Base-by-base conservation (phyloP, 2,329 filamentous ascomycete genomes). In the Didymella sp. region DNA sequence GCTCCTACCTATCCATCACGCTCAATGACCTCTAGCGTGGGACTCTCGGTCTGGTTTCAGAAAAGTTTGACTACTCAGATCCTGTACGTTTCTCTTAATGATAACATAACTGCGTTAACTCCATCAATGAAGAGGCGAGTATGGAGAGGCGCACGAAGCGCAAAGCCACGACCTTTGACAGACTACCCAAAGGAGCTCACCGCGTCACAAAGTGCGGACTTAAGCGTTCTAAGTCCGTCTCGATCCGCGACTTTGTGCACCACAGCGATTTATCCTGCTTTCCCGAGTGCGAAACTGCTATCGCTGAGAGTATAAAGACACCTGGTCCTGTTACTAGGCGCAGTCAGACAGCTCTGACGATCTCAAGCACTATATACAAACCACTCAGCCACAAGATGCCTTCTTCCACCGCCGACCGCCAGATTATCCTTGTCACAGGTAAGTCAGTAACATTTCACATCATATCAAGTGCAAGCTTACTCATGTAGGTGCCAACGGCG, bases 361-460 rank as follows among this genome's bases (percentile, higher is more conserved):
- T 25, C 6, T 7, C 11, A 6, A 17, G 11, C 31, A 8, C 33
- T 24, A 4, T 11, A 5, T 17, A n/a, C 12, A 30, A 15, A 25
- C n/a, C 5, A 1, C 1, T 22, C 6, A n/a, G 30, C 3, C 11
- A 13, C 44, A 49, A 8, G 6, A 57, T 57, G 54, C 35, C 30
- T 48, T 38, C 59, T 28, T 22, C 53, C 2, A 31, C 55, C 4
- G 28, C 63, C 9, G 56, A 64, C 12, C 69, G 69, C 28, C 66
- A 67, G 37, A 61, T 72, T 27, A 67, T 73, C 42, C 62, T 75
- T 13, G 54, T 75, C 41, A 73, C 72, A 37, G 70, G 72, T 67
- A 25, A 15, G 35, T 51, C 21, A 6, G 11, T 17, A 7, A 15
- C 2, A 6, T 25, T 46, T 2, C n/a, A 13, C n/a, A 13, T 3